Conservation (phyloP, 2,329 filamentous ascomycete genomes). For the Paraphaeosphaeria minitans region DNA sequence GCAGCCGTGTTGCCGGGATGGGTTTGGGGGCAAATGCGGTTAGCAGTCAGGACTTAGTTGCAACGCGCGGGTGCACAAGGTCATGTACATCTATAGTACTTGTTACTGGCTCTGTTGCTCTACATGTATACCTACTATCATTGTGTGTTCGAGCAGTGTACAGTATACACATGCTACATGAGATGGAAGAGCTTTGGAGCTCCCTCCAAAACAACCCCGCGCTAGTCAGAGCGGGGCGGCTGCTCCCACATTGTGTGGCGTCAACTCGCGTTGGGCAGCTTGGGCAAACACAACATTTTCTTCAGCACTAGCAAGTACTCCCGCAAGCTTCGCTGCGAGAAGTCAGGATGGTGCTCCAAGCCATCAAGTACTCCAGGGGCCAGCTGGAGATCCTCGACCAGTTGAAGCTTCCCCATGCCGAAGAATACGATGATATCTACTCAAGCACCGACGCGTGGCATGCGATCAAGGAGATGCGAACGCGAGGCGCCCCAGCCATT, state of each 20-base stretch:
- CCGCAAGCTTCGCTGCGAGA: background rate
- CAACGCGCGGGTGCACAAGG: constrained; percentile 1
- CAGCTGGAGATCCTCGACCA: constrained; percentile 80
- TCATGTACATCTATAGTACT: background rate
- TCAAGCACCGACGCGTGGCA: constrained; percentile 78
- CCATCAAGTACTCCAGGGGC: constrained; percentile 76
- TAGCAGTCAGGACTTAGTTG: background rate
- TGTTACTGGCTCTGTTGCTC: background rate
- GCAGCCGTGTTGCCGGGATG: background rate
- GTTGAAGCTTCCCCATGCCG: constrained; percentile 78
- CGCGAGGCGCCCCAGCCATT: constrained; percentile 84
- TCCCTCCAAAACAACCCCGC: background rate
- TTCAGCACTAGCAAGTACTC: constrained; percentile 4
- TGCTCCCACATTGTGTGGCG: constrained; percentile 22
- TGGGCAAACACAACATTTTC: constrained; percentile 17
- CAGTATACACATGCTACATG: background rate
- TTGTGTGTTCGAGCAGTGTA: background rate
- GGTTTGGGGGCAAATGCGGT: constrained; percentile 1
- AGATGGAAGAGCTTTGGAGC: background rate
- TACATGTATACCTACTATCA: background rate
- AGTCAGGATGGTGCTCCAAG: constrained; percentile 66
- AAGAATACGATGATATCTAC: constrained; percentile 75
- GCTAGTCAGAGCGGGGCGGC: constrained; percentile 10
- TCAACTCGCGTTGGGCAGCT: constrained; percentile 17
- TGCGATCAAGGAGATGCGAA: constrained; percentile 82